Percentiles rank a stretch among this genome's conserved stretches.
These are phyloP conservation scores for Selaginella tamariscina DNA, from an alignment of 75 land plant genomes.

Conservation along the genomic window DNA sequence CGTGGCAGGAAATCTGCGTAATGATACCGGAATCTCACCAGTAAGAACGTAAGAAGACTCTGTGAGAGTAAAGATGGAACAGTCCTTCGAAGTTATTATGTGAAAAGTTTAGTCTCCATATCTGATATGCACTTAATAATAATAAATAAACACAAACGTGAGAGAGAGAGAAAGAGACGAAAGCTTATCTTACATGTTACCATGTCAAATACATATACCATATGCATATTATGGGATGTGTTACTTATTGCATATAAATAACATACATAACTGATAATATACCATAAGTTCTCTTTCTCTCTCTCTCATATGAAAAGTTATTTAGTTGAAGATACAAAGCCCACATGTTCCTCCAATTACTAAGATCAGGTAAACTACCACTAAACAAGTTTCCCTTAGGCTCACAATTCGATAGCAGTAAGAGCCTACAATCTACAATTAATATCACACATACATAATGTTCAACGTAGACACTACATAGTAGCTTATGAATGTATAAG, in stretches of 20 bases:
- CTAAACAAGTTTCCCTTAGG: slow-evolving; percentile 32
- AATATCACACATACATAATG: too few relatives aligned
- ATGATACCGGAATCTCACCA: slow-evolving; percentile 39
- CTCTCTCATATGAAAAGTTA: too few relatives aligned
- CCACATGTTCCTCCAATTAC: slow-evolving; percentile 23
- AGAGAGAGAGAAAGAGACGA: too few relatives aligned
- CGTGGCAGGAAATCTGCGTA: slow-evolving; percentile 14
- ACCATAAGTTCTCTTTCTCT: too few relatives aligned
- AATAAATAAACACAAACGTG: too few relatives aligned
- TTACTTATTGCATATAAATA: too few relatives aligned
- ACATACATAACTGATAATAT: too few relatives aligned
- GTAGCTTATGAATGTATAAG: too few relatives aligned
- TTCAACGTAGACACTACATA: too few relatives aligned
- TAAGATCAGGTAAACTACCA: slow-evolving; percentile 34
- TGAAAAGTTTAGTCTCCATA: slow-evolving; percentile 30
- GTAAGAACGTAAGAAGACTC: slow-evolving; percentile 27
- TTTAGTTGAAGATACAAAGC: slow-evolving; percentile 52
- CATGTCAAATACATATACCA: too few relatives aligned
- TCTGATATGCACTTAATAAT: slow-evolving; percentile 34
- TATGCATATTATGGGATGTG: too few relatives aligned
- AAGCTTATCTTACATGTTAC: too few relatives aligned
- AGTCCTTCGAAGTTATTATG: slow-evolving; percentile 38
- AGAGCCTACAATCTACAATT: slow-evolving; percentile 39
- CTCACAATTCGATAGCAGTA: slow-evolving; percentile 19
- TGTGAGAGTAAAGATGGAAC: slow-evolving; percentile 32